Evolutionary conservation across 352 stramenopile species (phyloP).

Genomic region (Thalassiosira pacifica): DNA sequence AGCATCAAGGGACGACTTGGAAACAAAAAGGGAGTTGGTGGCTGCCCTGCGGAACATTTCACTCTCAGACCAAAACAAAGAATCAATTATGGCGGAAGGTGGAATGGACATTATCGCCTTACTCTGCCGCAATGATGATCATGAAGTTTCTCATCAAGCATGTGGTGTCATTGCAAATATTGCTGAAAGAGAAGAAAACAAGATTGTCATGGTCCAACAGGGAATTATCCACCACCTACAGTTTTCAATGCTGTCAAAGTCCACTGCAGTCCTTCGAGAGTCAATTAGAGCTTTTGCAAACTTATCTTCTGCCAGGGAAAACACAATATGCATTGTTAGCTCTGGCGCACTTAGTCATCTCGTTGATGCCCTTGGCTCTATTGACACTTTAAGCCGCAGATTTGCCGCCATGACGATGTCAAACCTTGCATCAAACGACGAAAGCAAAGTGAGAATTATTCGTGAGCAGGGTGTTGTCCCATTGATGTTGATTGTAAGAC

Average conservation of each 20-base stretch:
- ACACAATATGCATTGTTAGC: constrained; percentile 92
- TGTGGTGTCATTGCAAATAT: constrained; percentile 94
- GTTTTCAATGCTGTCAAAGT: constrained; percentile 93
- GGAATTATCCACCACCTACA: constrained; percentile 96
- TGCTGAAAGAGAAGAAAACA: constrained; percentile 94
- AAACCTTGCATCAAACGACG: constrained; percentile 93
- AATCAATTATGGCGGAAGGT: constrained; percentile 93
- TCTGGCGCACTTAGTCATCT: constrained; percentile 91
- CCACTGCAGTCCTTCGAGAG: constrained; percentile 93
- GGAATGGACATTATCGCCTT: constrained; percentile 90
- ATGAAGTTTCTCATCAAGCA: constrained; percentile 93
- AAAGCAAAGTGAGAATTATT: constrained; percentile 61
- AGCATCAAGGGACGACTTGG: constrained; percentile 89
- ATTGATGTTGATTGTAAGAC: constrained; percentile 89
- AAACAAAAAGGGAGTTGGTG: constrained; percentile 94
- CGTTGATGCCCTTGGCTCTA: constrained; percentile 90
- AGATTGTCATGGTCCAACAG: constrained; percentile 94
- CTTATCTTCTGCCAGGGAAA: constrained; percentile 94
- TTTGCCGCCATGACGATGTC: constrained; percentile 95
- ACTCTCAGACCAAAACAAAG: constrained; percentile 97
- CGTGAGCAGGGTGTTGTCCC: constrained; percentile 70
- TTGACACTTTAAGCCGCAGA: constrained; percentile 92
- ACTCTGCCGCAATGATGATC: constrained; percentile 91
- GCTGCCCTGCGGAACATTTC: constrained; percentile 94
- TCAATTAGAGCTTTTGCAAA: constrained; percentile 94